These are phyloP conservation scores for Cutaneotrichosporon daszewskae DNA, from an alignment of 1,284 basidiomycete genomes.

Conservation along the genomic window DNA sequence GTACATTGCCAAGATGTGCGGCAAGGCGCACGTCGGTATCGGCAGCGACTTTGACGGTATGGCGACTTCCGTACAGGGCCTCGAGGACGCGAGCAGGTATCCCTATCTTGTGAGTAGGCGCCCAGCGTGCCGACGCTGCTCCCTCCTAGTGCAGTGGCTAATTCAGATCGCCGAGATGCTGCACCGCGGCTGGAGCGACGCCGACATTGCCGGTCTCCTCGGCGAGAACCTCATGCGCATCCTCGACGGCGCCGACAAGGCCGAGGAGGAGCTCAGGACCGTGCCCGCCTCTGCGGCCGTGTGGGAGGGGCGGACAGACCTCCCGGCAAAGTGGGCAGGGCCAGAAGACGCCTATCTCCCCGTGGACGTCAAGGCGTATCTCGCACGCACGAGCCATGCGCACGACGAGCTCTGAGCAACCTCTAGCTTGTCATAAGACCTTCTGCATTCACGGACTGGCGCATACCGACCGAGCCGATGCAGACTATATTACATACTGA, in stretches of 20 bases:
- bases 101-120: conserved; percentile 54
- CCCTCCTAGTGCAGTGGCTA: no score
- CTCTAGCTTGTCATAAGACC: no score
- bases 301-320: conserved; percentile 39
- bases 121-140: no score
- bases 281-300: conserved; percentile 48
- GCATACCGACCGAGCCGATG: no score
- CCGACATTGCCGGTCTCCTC: conserved; percentile 69
- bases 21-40: conserved; percentile 58
- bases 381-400: neutral
- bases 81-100: conserved; percentile 61
- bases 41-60: conserved; percentile 57
- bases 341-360: conserved; percentile 11
- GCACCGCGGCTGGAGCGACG: conserved; percentile 67
- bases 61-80: conserved; percentile 48
- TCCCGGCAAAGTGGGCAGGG: conserved; percentile 26
- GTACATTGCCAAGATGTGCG: conserved; percentile 62
- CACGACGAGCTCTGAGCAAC: conserved; percentile 14
- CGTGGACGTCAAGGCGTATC: conserved; percentile 7
- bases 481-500: no score
- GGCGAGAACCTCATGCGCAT: conserved; percentile 73
- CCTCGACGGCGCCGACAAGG: conserved; percentile 62
- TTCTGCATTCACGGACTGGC: no score
- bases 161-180: conserved; percentile 56
- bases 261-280: conserved; percentile 52